Evolutionary conservation across 2,329 filamentous ascomycete species (phyloP).

Genomic region (Diplocarpon rosae): DNA sequence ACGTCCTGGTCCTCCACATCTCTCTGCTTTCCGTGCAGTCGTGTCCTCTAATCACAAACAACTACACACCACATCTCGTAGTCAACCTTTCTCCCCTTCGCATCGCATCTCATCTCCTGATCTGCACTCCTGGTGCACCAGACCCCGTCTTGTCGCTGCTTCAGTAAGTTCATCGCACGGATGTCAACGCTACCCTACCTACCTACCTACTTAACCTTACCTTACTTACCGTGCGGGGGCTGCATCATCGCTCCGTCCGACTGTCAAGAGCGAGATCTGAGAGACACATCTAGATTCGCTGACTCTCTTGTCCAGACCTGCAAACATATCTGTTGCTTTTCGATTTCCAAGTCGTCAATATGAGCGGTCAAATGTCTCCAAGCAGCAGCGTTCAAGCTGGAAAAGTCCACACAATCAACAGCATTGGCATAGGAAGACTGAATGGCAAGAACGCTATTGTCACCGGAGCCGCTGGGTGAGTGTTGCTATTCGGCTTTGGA

Average conservation of each 20-base stretch:
- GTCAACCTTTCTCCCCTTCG: background rate
- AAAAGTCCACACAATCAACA: constrained; percentile 26
- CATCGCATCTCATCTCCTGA: background rate
- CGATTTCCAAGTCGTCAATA: constrained; percentile 5
- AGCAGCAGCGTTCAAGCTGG: constrained; percentile 14
- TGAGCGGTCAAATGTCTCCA: constrained; percentile 9
- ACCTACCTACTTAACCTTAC: too few relatives aligned
- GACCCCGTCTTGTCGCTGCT: constrained; percentile 10
- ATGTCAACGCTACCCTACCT: constrained; percentile 1
- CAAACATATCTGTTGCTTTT: too few relatives aligned
- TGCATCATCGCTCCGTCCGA: constrained; percentile 3
- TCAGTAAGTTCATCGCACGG: constrained; percentile 11
- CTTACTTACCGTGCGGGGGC: constrained; percentile 1
- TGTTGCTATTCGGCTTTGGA: constrained; percentile 16
- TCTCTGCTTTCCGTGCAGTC: too few relatives aligned
- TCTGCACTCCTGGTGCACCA: background rate
- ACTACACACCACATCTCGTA: too few relatives aligned
- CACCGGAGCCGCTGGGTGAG: constrained; percentile 60
- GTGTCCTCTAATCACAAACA: too few relatives aligned
- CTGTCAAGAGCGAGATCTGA: constrained; percentile 15
- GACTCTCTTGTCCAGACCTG: too few relatives aligned
- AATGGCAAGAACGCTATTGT: constrained; percentile 38
- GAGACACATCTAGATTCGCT: background rate
- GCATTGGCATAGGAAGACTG: constrained; percentile 27
- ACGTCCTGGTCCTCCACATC: too few relatives aligned